phyloP scores from a whole-genome alignment of 2,329 filamentous ascomycete genomes.

The Ceratocystiopsis minuta region DNA sequence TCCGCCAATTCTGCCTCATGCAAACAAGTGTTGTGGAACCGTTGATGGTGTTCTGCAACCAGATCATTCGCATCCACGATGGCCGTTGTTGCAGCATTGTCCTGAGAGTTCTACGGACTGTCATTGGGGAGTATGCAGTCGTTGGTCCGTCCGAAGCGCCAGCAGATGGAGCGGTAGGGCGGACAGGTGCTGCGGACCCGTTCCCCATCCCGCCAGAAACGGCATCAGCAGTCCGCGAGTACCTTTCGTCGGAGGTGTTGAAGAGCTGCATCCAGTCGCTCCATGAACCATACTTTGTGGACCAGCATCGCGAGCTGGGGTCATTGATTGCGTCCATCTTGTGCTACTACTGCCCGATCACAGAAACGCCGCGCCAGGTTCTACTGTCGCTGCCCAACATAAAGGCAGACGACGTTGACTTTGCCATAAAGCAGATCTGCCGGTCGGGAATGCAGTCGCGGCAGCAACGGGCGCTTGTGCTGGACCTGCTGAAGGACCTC shows the following conservation, averaged over 20 bases:
- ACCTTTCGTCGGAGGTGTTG: slow-evolving; percentile 74
- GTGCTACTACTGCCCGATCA: slow-evolving; percentile 52
- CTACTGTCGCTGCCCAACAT: slow-evolving; percentile 70
- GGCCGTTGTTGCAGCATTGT: slow-evolving; percentile 75
- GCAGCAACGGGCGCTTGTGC: slow-evolving; percentile 60
- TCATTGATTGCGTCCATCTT: slow-evolving; percentile 75
- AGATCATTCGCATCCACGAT: slow-evolving; percentile 78
- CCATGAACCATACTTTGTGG: slow-evolving; percentile 91
- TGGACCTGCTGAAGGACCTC: slow-evolving; percentile 72
- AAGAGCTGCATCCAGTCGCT: slow-evolving; percentile 80
- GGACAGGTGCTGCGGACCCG: slow-evolving; percentile 3
- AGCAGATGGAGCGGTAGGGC: too few species aligned
- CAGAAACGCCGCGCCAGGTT: slow-evolving; percentile 52
- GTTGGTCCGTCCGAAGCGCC: too few species aligned
- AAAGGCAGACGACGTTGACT: slow-evolving; percentile 46
- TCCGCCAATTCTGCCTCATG: slow-evolving; percentile 69
- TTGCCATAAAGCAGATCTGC: slow-evolving; percentile 41
- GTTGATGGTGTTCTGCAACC: slow-evolving; percentile 77
- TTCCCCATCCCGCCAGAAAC: slow-evolving; percentile 34
- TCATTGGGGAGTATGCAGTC: slow-evolving; percentile 49
- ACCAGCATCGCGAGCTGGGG: slow-evolving; percentile 83
- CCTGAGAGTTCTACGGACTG: slow-evolving; percentile 67
- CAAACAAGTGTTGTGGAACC: slow-evolving; percentile 68
- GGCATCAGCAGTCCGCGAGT: slow-evolving; percentile 60
- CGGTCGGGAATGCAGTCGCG: slow-evolving; percentile 44